Conservation (phyloP, 306 rosid species). For the Cucurbita argyrosperma region DNA sequence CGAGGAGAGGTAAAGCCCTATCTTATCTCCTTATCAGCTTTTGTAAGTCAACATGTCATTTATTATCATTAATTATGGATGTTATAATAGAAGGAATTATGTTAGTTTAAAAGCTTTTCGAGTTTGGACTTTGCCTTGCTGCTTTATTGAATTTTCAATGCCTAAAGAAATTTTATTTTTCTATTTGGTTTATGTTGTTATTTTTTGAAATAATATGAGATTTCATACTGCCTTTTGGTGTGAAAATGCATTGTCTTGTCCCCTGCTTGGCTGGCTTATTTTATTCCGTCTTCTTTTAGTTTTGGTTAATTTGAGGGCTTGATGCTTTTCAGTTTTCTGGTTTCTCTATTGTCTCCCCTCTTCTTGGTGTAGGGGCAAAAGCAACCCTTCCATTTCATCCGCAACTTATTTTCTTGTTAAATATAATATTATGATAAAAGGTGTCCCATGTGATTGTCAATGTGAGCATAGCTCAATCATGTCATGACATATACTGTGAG, state of each 20-base stretch:
- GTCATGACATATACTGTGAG: too few relatives aligned
- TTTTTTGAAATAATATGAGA: too few relatives aligned
- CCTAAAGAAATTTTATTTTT: not conserved
- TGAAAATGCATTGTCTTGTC: too few relatives aligned
- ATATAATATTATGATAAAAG: not conserved
- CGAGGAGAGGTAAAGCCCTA: slow-evolving; percentile 53
- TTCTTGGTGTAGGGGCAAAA: not conserved
- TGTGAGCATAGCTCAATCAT: too few relatives aligned
- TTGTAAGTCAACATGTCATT: not conserved
- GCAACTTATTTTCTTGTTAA: not conserved
- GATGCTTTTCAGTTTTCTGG: not conserved
- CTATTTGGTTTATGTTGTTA: not conserved
- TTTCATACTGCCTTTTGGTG: too few relatives aligned
- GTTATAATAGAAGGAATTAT: not conserved
- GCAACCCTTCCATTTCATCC: not conserved
- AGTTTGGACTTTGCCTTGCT: not conserved
- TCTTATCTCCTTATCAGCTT: too few relatives aligned
- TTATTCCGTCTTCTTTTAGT: too few relatives aligned
- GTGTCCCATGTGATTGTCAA: not conserved
- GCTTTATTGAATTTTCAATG: not conserved
- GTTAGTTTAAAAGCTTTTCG: not conserved
- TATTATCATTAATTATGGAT: not conserved
- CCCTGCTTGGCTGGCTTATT: too few relatives aligned
- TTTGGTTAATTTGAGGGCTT: too few relatives aligned
- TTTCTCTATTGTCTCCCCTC: not conserved